These are phyloP conservation scores for Hordeum pubiflorum DNA, from an alignment of 202 grass and related monocot species.

Conservation along the genomic window DNA sequence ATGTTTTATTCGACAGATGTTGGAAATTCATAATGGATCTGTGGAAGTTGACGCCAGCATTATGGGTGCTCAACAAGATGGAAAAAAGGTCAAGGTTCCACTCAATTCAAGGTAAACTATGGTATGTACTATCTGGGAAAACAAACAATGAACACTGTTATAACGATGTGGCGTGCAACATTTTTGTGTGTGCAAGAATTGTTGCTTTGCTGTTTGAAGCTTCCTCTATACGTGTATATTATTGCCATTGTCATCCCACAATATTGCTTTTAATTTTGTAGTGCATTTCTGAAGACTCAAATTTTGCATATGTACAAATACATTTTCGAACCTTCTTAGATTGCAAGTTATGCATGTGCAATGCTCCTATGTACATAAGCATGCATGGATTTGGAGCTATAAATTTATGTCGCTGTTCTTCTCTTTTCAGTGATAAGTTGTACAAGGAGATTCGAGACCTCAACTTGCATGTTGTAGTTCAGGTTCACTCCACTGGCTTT, in stretches of 20 bases:
- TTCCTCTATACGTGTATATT: neutral
- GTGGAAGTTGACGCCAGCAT: constrained; percentile 82
- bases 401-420: neutral
- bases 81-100: constrained; percentile 81
- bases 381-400: neutral
- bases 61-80: constrained; percentile 76
- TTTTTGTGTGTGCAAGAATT: constrained; percentile 15
- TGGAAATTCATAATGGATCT: constrained; percentile 83
- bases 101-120: constrained; percentile 72
- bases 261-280: neutral
- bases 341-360: neutral
- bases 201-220: neutral
- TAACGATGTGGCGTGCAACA: neutral
- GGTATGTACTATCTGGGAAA: neutral
- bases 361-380: neutral
- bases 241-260: neutral
- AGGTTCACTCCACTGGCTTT: constrained; percentile 38
- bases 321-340: neutral
- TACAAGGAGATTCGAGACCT: constrained; percentile 96
- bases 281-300: neutral
- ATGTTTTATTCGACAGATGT: constrained; percentile 48
- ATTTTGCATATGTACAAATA: neutral
- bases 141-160: neutral
- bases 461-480: constrained; percentile 95
- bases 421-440: constrained; percentile 78